These are phyloP conservation scores for Cercis canadensis DNA, from an alignment of 306 rosid genomes.

Conservation along the genomic window DNA sequence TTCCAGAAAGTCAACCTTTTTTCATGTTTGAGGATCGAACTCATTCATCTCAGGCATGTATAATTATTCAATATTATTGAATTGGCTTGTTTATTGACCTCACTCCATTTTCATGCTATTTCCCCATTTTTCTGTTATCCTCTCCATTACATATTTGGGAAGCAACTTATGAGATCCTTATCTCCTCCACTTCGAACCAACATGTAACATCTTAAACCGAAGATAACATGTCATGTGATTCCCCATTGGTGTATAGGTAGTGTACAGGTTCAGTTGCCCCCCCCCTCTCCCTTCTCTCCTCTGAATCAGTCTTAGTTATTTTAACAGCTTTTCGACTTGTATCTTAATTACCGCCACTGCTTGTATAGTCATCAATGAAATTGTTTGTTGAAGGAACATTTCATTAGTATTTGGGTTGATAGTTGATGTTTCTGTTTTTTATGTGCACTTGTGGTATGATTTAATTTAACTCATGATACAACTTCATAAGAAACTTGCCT, in stretches of 20 bases:
- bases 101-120: neutral
- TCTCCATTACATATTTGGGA: conserved; percentile 17
- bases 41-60: conserved; percentile 82
- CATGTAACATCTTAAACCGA: conserved; percentile 10
- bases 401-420: neutral
- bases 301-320: neutral
- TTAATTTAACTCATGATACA: neutral
- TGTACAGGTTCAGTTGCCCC: conserved; percentile 5
- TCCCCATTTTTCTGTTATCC: conserved; percentile 8
- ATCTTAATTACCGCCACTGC: neutral
- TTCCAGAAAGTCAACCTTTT: conserved; percentile 78
- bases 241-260: conserved; percentile 1
- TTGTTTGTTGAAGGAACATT: neutral
- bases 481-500: neutral
- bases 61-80: conserved; percentile 28
- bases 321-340: neutral
- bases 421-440: neutral
- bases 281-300: too few relatives aligned
- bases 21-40: conserved; percentile 73
- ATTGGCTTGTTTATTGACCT: conserved; percentile 21
- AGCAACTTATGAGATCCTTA: neutral
- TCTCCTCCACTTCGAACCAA: conserved; percentile 10
- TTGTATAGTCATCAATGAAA: conserved; percentile 13
- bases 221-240: conserved; percentile 11
- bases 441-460: neutral